Conservation (phyloP, 2,329 filamentous ascomycete species). For the Cryphonectria nitschkei region DNA sequence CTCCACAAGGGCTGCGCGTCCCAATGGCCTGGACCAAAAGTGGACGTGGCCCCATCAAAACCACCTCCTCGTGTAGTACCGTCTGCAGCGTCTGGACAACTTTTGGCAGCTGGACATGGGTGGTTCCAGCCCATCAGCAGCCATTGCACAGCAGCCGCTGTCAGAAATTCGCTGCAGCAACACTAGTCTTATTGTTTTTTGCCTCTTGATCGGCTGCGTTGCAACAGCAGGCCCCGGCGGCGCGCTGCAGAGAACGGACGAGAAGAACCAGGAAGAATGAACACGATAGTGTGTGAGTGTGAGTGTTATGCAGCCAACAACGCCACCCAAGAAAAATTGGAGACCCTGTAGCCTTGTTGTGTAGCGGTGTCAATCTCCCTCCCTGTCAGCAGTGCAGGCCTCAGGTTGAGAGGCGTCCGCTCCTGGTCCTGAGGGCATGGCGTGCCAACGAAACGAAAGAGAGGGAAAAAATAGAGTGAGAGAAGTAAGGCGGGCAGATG, state of each 20-base stretch:
- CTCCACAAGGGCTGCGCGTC: conserved; percentile 15
- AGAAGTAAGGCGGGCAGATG: conserved; percentile 28
- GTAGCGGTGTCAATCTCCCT: conserved; percentile 24
- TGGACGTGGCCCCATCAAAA: neutral
- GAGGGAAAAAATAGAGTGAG: neutral
- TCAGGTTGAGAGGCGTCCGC: conserved; percentile 28
- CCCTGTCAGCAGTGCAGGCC: conserved; percentile 16
- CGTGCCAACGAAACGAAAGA: neutral
- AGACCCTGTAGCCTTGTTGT: conserved; percentile 17
- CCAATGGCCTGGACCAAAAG: conserved; percentile 8
- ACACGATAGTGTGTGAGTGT: neutral
- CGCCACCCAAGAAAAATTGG: conserved; percentile 6
- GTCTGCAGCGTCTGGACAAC: conserved; percentile 1
- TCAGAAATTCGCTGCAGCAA: conserved; percentile 18
- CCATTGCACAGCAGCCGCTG: conserved; percentile 24
- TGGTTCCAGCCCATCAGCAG: neutral
- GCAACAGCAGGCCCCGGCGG: neutral
- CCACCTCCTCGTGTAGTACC: neutral
- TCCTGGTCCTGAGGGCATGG: conserved; percentile 1
- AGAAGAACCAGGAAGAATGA: neutral
- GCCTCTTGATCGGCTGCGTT: conserved; percentile 1
- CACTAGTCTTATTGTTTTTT: neutral
- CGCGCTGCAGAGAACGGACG: neutral
- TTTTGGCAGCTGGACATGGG: no score
- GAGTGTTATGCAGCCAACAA: neutral